Evolutionary conservation across 495 filamentous ascomycete genomes (phyloP).

Genomic region (Amphirosellinia nigrospora): DNA sequence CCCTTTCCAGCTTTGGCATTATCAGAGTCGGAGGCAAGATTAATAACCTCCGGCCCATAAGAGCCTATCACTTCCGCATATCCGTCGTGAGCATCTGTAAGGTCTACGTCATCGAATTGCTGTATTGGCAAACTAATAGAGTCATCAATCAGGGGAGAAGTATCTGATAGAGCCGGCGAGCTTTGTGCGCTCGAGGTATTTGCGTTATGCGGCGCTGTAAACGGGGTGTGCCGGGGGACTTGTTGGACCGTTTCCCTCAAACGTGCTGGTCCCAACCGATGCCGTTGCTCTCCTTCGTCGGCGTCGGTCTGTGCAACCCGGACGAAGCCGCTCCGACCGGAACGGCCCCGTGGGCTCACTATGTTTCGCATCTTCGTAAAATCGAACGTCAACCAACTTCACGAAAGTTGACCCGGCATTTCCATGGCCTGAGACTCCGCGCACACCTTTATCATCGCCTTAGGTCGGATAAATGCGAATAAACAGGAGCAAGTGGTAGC

Average conservation of each 20-base stretch:
- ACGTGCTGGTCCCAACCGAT: slow-evolving; percentile 19
- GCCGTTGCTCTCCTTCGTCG: slow-evolving; percentile 21
- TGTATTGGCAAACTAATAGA: slow-evolving; percentile 33
- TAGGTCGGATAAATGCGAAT: not conserved
- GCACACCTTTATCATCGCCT: not conserved
- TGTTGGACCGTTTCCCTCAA: slow-evolving; percentile 34
- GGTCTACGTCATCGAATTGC: slow-evolving; percentile 29
- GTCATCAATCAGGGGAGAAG: slow-evolving; percentile 26
- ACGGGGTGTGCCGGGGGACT: slow-evolving; percentile 23
- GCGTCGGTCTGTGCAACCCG: slow-evolving; percentile 31
- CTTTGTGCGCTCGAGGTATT: slow-evolving; percentile 11
- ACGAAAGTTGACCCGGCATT: not conserved
- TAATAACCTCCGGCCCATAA: slow-evolving; percentile 29
- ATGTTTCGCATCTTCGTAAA: slow-evolving; percentile 3
- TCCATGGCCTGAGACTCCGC: not conserved
- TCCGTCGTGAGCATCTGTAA: slow-evolving; percentile 15
- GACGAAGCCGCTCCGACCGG: slow-evolving; percentile 25
- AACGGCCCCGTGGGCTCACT: not conserved
- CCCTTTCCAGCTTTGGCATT: slow-evolving; percentile 30
- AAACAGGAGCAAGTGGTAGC: not conserved
- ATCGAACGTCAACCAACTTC: not conserved
- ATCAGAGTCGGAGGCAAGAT: slow-evolving; percentile 25
- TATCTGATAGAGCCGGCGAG: slow-evolving; percentile 34
- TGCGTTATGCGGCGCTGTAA: not conserved
- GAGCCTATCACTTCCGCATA: slow-evolving; percentile 16